Conservation (phyloP, 306 rosid species). For the Lupinus albus region DNA sequence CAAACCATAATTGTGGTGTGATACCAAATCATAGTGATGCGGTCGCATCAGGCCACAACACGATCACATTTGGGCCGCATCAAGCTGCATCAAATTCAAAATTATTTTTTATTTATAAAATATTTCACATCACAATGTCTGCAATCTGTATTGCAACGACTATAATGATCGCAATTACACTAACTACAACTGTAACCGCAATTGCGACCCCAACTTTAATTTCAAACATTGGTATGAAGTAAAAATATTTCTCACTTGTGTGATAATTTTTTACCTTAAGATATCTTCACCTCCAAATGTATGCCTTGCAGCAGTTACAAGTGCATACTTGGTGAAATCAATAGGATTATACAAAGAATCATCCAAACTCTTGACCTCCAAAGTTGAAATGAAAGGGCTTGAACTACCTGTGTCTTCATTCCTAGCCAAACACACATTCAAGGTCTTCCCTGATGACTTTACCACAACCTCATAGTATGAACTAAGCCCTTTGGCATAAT, state of each 20-base stretch:
- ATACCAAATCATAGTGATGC: too few species aligned
- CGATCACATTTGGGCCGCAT: too few species aligned
- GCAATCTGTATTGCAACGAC: too few species aligned
- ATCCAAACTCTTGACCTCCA: slow-evolving; percentile 68
- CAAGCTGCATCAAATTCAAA: too few species aligned
- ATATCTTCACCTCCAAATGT: slow-evolving; percentile 55
- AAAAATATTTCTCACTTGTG: too few species aligned
- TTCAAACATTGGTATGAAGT: not conserved
- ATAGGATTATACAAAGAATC: slow-evolving; percentile 69
- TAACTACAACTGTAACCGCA: too few species aligned
- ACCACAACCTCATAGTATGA: slow-evolving; percentile 73
- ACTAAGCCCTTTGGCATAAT: slow-evolving; percentile 65
- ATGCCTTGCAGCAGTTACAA: slow-evolving; percentile 61
- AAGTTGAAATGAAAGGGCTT: slow-evolving; percentile 82
- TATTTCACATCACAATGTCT: too few species aligned
- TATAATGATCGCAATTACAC: too few species aligned
- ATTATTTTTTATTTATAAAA: too few species aligned
- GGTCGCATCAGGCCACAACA: too few species aligned
- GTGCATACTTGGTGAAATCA: slow-evolving; percentile 68
- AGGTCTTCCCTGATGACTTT: slow-evolving; percentile 47
- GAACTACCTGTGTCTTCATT: slow-evolving; percentile 53
- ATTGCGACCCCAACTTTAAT: too few species aligned
- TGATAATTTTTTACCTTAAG: slow-evolving; percentile 53
- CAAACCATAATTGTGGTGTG: too few species aligned
- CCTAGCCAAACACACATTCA: slow-evolving; percentile 81